Evolutionary conservation across 2,329 filamentous ascomycete species (phyloP).

Genomic region (Huntiella savannae): DNA sequence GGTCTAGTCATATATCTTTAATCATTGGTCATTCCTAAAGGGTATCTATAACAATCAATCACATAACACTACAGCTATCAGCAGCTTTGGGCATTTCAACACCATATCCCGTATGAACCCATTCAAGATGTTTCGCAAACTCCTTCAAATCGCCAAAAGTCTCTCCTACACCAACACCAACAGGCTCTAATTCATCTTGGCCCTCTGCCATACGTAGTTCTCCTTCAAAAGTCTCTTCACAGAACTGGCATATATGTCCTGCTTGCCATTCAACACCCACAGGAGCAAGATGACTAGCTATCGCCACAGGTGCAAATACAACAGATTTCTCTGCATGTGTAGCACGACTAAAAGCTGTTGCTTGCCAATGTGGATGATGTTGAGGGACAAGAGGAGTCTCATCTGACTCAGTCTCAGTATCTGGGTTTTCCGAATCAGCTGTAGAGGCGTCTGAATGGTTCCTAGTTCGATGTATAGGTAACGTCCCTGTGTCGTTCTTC

Average conservation of each 20-base stretch:
- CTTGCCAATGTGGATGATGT: conserved; percentile 30
- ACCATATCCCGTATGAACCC: conserved; percentile 26
- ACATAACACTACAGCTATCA: conserved; percentile 30
- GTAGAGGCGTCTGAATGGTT: conserved; percentile 1
- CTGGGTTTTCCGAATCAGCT: neutral
- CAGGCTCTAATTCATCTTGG: conserved; percentile 31
- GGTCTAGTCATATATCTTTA: neutral
- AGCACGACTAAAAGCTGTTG: conserved; percentile 24
- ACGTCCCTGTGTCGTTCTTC: neutral
- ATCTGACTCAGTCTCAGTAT: neutral
- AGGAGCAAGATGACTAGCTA: conserved; percentile 37
- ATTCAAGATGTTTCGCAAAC: conserved; percentile 36
- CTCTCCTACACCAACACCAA: conserved; percentile 27
- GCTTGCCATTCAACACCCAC: conserved; percentile 31
- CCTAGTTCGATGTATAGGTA: conserved; percentile 2
- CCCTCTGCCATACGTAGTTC: conserved; percentile 24
- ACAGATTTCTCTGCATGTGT: conserved; percentile 28
- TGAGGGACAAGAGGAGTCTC: conserved; percentile 10
- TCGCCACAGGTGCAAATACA: conserved; percentile 36
- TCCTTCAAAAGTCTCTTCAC: conserved; percentile 30
- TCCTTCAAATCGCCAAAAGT: conserved; percentile 29
- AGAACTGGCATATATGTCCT: conserved; percentile 34
- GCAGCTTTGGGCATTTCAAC: conserved; percentile 16
- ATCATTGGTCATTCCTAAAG: neutral
- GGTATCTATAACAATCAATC: conserved; percentile 11